Evolutionary conservation across 2,329 filamentous ascomycete genomes (phyloP), one percentile per base, ranked within the genome.

Genomic region (Cylindrodendrum hubeiense): DNA sequence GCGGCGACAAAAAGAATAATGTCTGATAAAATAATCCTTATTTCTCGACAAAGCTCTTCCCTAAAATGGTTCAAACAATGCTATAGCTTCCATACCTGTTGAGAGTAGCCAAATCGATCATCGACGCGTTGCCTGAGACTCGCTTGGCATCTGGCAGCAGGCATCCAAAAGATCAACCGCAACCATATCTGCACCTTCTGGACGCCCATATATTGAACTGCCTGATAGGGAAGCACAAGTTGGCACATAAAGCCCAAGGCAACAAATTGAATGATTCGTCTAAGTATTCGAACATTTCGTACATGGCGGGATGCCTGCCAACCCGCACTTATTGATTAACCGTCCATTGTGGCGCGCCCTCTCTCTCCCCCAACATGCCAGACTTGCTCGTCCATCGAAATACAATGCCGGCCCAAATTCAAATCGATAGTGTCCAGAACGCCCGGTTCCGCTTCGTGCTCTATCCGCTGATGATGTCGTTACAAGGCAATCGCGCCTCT

Each of bases 401-500:
- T 71, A 67, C 60, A 72, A 69, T 72, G 53, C 69, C 63, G 67
- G 64, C 70, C 71, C 67, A 68, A 71, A 68, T 63, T 62, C 60
- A 72, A 72, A 74, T 74, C 61, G 63, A 73, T 67, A 61, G 57
- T 62, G 59, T 51, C 73, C 59, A 73, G 67, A 75, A 76, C 74
- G 74, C 74, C 74, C 37, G 65, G 66, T 73, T 67, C 68, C 60
- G 66, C 67, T 61, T 73, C 66, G 65, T 74, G 41, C 49, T 74
- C 62, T 67, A 68, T 53, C 67, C 65, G 65, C 55, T 53, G 58
- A 60, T 57, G 55, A 49, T 68, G 59, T 69, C 58, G 64, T 80
- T 79, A 87, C 78, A 97, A 84, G 65, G 92, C 89, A 82, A 97
- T 97, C 67, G 93, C 92, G 69, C 95, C 95, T 78, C 92, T 87